Evolutionary conservation across 2,329 filamentous ascomycete genomes (phyloP), one percentile per base, ranked within the genome.

Genomic region (Zymoseptoria brevis): DNA sequence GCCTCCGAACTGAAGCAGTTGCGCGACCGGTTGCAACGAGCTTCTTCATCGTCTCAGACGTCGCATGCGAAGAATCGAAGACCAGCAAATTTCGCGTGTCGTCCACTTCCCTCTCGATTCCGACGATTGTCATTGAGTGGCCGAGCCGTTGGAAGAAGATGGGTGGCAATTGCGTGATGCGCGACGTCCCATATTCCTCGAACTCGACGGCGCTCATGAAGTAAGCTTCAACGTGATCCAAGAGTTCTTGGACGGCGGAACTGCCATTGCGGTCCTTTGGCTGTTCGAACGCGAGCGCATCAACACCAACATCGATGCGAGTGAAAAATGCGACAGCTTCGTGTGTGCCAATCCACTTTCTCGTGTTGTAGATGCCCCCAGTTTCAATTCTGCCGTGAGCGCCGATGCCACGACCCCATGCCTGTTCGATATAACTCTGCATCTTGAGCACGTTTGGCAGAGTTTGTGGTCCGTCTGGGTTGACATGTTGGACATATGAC

Each of bases 331-430:
- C 89, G 73, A 93, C 84, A 5, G 89, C 90, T 79, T 97, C 93
- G 8, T 90, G 86, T 1, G 93, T 96, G 16, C 93, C 93, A 66
- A 97, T 97, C 70, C 94, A 97, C 73, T 96, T 97, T 61, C 94
- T 84, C 0, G 92, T 96, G n/a, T 87, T 87, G 63, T 79, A 84
- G 63, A 97, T 88, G 0, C 91, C 90, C 2, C 93, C 93, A 0
- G 92, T 96, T 74, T 97, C 90, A 2, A 83, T 71, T 35, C 89
- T 82, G 3, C 88, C 90, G 51, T 85, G 80, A 2, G 82, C 72
- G 67, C 95, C 94, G 71, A 94, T 90, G 0, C 89, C 91, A 69
- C 80, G 80, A 68, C 96, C 89, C 93, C 93, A 97, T 0, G 91
- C 93, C 16, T 78, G 76, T 73, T 97, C 93, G 66, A 97, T 96